phyloP scores from a whole-genome alignment of 495 filamentous ascomycete genomes.

The Apiosordaria backusii region DNA sequence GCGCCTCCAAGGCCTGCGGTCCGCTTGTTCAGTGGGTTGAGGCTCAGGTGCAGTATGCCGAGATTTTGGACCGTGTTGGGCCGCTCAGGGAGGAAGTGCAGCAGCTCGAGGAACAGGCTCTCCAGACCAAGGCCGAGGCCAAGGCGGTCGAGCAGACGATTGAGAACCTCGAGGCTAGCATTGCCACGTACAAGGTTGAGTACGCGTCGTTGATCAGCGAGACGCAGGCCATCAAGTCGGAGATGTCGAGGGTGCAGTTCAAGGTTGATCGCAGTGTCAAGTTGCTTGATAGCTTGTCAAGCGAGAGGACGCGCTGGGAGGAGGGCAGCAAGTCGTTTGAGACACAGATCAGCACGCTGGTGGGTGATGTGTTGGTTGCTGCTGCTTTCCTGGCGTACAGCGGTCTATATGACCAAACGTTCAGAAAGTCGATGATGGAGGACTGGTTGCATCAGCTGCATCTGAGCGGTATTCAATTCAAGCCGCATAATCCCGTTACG shows the following conservation, averaged over 20 bases:
- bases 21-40: constrained; percentile 96
- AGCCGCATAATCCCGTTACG: constrained; percentile 88
- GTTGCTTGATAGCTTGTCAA: constrained; percentile 89
- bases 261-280: constrained; percentile 96
- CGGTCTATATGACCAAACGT: constrained; percentile 96
- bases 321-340: constrained; percentile 96
- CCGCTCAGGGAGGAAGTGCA: constrained; percentile 88
- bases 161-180: constrained; percentile 76
- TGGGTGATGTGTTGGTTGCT: constrained; percentile 91
- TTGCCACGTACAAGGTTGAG: constrained; percentile 93
- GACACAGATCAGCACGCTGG: constrained; percentile 92
- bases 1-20: constrained; percentile 93
- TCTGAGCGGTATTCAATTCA: constrained; percentile 86
- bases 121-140: constrained; percentile 91
- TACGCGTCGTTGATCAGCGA: constrained; percentile 95
- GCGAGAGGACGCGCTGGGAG: constrained; percentile 90
- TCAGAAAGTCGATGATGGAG: constrained; percentile 94
- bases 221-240: constrained; percentile 92
- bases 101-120: constrained; percentile 78
- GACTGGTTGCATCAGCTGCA: constrained; percentile 93
- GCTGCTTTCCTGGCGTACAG: constrained; percentile 97
- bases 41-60: constrained; percentile 95
- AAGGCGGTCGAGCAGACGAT: constrained; percentile 89
- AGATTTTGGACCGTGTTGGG: constrained; percentile 91
- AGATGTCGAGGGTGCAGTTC: constrained; percentile 94